phyloP scores from a whole-genome alignment of 257 asterid species.

The Solanum rostratum region DNA sequence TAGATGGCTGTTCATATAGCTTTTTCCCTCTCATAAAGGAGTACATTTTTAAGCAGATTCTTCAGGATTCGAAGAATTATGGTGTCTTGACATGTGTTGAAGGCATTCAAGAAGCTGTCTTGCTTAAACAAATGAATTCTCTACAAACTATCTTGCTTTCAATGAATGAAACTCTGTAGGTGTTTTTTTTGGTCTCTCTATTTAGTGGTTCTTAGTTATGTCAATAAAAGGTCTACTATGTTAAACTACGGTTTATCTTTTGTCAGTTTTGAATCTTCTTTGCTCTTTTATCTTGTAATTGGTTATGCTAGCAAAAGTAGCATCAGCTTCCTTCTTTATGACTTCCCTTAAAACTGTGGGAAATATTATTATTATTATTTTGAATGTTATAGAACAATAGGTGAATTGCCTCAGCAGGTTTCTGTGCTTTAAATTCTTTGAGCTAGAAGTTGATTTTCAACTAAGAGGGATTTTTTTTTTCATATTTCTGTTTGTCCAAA shows the following conservation, averaged over 20 bases:
- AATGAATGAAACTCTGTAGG: slow-evolving; percentile 53
- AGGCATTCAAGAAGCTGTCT: slow-evolving; percentile 44
- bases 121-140: slow-evolving; percentile 65
- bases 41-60: slow-evolving; percentile 14
- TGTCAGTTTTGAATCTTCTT: background rate
- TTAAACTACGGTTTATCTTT: background rate
- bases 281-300: background rate
- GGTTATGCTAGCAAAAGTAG: background rate
- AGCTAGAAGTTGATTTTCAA: background rate
- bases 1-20: background rate
- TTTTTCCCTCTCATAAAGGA: background rate
- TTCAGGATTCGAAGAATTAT: slow-evolving; percentile 38
- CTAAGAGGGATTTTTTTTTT: background rate
- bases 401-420: background rate
- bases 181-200: background rate
- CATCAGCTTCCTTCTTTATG: background rate
- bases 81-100: slow-evolving; percentile 46
- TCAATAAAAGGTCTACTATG: background rate
- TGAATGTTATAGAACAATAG: background rate
- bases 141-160: slow-evolving; percentile 36
- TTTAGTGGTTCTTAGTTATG: background rate
- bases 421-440: background rate
- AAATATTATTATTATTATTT: background rate
- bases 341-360: background rate
- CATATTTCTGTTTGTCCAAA: background rate